Evolutionary conservation across 2,329 filamentous ascomycete genomes (phyloP).

Genomic region (Cladophialophora yegresii): DNA sequence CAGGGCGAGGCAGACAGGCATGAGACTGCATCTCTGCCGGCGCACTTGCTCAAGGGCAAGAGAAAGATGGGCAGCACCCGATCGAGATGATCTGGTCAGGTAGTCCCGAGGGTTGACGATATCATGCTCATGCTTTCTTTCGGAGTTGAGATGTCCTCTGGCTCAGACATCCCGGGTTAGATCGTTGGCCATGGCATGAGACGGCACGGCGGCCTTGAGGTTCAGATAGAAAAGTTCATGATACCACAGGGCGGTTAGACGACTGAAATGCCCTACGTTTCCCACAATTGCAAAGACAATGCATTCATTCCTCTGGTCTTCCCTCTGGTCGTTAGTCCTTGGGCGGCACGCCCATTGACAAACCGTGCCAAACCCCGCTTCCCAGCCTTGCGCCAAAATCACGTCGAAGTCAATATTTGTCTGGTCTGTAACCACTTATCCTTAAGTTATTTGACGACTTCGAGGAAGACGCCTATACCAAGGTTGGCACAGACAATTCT

Average conservation of each 20-base stretch:
- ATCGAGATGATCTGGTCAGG: slow-evolving; percentile 54
- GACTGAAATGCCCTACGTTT: background rate
- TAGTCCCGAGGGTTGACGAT: background rate
- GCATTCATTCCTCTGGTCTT: background rate
- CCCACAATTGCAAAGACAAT: background rate
- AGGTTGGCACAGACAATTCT: too few species aligned
- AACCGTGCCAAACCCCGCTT: background rate
- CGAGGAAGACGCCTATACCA: background rate
- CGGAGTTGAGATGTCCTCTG: background rate
- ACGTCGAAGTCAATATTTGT: background rate
- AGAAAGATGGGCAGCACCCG: slow-evolving; percentile 88
- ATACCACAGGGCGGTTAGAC: background rate
- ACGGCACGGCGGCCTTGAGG: background rate
- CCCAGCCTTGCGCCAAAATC: background rate
- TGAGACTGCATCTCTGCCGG: slow-evolving; percentile 74
- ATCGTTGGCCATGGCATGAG: background rate
- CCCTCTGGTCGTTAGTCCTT: background rate
- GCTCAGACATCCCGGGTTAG: background rate
- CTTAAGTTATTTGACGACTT: background rate
- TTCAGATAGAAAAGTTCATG: background rate
- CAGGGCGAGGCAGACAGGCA: slow-evolving; percentile 97
- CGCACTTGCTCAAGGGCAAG: slow-evolving; percentile 92
- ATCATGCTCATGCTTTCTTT: background rate
- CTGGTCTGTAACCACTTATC: background rate
- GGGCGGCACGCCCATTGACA: too few species aligned